Base-by-base conservation (phyloP, 83 land plant species). In the Picea abies region DNA sequence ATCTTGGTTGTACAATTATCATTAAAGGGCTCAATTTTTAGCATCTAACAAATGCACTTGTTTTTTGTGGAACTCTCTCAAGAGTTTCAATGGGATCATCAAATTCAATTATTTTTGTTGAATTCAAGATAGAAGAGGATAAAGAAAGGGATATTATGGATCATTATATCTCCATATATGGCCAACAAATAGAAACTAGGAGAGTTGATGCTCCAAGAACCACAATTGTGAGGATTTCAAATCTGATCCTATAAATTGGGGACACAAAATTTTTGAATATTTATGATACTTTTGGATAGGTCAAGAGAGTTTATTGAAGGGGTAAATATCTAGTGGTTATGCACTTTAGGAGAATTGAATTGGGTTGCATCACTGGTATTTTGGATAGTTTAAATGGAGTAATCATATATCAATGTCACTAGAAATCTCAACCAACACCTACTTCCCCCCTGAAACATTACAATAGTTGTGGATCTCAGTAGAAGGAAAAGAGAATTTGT, bases 61-160 rank as follows among this genome's bases (percentile, higher is more conserved):
- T 37, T 41, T 83, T 77, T 66, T 61, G 61, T 26, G n/a, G 63
- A 62, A 39, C 32, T 12, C 25, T 83, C 39, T 39, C 80, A 23
- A 29, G 63, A 62, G 1, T 78, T 56, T 23, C 25, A 25, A 62
- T 83, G 63, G 81, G 81, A 26, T 66, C 84, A 68, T 78, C 63
- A 19, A 83, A 61, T 83, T 76, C 80, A 25, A 70, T 60, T 78
- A 58, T 70, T 26, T 83, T 44, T 83, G 81, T 83, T 49, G 84
- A 83, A 32, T 83, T 83, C 66, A 63, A 79, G 81, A 79, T 49
- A 60, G 81, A 79, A 61, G 81, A 79, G 15, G 81, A 69, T 20
- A 79, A 79, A 39, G 81, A 79, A 37, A 79, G 66, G 65, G 81
- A 69, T 79, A 69, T 79, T 37, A 61, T 20, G 37, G 81, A 69